These are phyloP conservation scores for Acanthamoeba pearcei DNA, from an alignment of 208 protist species.

Conservation along the genomic window DNA sequence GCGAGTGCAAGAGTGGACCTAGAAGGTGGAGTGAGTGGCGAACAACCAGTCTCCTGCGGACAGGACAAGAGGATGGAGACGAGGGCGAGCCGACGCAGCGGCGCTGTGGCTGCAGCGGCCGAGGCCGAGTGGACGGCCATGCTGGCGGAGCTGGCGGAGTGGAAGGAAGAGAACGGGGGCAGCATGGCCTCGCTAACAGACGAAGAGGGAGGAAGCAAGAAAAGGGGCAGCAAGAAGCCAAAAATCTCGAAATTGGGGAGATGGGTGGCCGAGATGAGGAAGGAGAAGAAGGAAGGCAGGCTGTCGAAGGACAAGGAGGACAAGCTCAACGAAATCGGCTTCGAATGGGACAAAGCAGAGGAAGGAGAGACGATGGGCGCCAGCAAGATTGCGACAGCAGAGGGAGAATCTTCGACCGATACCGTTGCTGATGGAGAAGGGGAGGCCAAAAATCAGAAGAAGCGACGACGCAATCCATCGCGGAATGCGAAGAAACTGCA, in stretches of 20 bases:
- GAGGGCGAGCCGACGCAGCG: background rate
- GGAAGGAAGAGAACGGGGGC: constrained; percentile 28
- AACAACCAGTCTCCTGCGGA: too few relatives aligned
- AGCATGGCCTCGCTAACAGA: background rate
- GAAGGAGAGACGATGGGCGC: background rate
- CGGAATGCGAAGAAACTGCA: background rate
- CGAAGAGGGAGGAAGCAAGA: background rate
- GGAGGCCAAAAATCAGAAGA: background rate
- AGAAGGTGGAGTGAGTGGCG: too few relatives aligned
- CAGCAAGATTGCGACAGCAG: too few relatives aligned
- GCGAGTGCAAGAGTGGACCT: too few relatives aligned
- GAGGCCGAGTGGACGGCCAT: constrained; percentile 46
- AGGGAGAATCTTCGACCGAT: background rate
- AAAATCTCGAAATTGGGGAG: background rate
- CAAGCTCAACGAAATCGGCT: background rate
- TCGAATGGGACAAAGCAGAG: background rate
- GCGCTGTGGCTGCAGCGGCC: background rate
- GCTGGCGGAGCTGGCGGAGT: constrained; percentile 24
- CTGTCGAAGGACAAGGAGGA: background rate
- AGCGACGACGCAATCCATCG: background rate
- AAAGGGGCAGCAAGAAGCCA: background rate
- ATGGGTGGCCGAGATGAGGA: background rate
- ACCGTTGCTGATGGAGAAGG: background rate
- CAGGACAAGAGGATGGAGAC: constrained; percentile 4
- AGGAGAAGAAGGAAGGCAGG: constrained; percentile 2